Percentiles rank a stretch among this genome's conserved stretches.
These are phyloP conservation scores for Dothidotthia symphoricarpi DNA, from an alignment of 2,329 filamentous ascomycete genomes.

Conservation along the genomic window DNA sequence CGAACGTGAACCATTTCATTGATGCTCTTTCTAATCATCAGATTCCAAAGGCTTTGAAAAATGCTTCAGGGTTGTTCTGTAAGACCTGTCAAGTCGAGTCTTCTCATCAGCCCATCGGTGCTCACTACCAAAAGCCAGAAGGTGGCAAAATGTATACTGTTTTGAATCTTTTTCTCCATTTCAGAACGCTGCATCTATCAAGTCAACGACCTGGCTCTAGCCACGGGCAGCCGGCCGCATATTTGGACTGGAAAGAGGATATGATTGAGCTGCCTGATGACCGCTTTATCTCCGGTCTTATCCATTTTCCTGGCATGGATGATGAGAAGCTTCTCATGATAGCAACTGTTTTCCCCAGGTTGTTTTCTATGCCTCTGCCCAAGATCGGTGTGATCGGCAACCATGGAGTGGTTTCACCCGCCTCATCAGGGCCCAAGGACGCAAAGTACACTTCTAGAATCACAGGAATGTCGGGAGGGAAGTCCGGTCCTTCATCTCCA, in stretches of 20 bases:
- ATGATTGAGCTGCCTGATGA: slow-evolving; percentile 61
- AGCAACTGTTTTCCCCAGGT: slow-evolving; percentile 50
- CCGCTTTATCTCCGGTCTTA: slow-evolving; percentile 49
- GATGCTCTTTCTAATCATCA: slow-evolving; percentile 46
- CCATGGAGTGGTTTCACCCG: slow-evolving; percentile 25
- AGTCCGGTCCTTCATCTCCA: slow-evolving; percentile 20
- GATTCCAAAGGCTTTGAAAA: slow-evolving; percentile 45
- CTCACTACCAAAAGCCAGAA: slow-evolving; percentile 38
- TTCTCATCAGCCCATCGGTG: slow-evolving; percentile 28
- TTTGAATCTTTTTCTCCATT: slow-evolving; percentile 60
- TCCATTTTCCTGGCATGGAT: slow-evolving; percentile 57
- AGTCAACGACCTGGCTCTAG: slow-evolving; percentile 18
- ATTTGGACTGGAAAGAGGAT: slow-evolving; percentile 57
- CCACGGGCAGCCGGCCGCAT: slow-evolving; percentile 21
- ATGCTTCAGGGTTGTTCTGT: slow-evolving; percentile 47
- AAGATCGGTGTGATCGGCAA: slow-evolving; percentile 42
- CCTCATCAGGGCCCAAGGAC: slow-evolving; percentile 33
- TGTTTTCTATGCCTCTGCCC: slow-evolving; percentile 47
- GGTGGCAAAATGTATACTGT: slow-evolving; percentile 45
- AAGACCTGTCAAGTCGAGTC: slow-evolving; percentile 40
- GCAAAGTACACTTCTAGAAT: slow-evolving; percentile 23
- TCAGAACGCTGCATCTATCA: slow-evolving; percentile 56
- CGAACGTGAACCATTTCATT: slow-evolving; percentile 57
- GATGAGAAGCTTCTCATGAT: slow-evolving; percentile 55
- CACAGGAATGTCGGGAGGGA: slow-evolving; percentile 20